A percentile compares a stretch with the other conserved stretches of the same genome.
phyloP scores from a whole-genome alignment of 148 eudicot genomes.

The Chenopodium suecicum region DNA sequence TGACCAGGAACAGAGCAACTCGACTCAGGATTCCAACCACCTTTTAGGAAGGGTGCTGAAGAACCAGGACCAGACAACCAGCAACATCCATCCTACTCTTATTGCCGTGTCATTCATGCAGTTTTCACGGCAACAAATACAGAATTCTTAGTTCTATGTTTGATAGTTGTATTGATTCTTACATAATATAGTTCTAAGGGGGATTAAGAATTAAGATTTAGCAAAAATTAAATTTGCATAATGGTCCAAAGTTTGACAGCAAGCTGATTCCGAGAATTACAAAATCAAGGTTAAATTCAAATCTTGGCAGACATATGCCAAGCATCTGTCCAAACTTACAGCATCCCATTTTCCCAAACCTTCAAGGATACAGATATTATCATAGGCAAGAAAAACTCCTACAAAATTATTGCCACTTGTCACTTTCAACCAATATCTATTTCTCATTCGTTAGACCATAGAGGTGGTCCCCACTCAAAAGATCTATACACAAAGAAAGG shows the following conservation, averaged over 20 bases:
- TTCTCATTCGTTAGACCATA: neutral
- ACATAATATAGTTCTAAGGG: neutral
- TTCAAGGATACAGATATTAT: too few species aligned
- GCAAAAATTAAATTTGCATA: too few species aligned
- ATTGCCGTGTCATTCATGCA: too few species aligned
- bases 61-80: too few species aligned
- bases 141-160: neutral
- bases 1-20: too few species aligned
- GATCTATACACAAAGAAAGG: neutral
- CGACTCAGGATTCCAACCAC: too few species aligned
- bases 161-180: neutral
- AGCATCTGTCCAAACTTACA: too few species aligned
- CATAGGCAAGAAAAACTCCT: neutral
- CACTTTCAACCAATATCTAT: neutral
- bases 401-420: neutral
- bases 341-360: neutral
- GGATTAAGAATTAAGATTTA: neutral
- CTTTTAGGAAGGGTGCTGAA: too few species aligned
- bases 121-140: too few species aligned
- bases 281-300: neutral
- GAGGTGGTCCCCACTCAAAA: neutral
- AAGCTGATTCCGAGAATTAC: neutral
- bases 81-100: too few species aligned
- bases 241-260: neutral
- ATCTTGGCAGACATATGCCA: neutral